phyloP scores from a whole-genome alignment of 495 filamentous ascomycete species.

The Neurospora cerealis region DNA sequence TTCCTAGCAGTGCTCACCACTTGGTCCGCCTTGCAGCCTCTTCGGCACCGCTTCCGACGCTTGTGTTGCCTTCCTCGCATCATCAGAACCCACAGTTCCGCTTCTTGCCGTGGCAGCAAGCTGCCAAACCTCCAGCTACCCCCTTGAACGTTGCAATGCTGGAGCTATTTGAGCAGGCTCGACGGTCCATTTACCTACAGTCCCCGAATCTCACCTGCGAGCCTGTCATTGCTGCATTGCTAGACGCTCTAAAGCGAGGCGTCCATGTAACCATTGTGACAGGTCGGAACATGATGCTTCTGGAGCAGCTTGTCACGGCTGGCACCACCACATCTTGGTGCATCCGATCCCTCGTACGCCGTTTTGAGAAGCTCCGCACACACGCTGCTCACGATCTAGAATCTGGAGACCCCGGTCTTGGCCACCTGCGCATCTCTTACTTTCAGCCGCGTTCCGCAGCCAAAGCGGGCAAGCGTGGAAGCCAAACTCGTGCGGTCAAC shows the following conservation, averaged over 20 bases:
- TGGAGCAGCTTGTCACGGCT: constrained; percentile 64
- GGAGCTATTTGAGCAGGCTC: constrained; percentile 40
- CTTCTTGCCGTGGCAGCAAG: constrained; percentile 32
- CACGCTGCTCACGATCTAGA: constrained; percentile 15
- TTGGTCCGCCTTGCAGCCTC: not conserved
- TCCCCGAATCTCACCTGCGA: constrained; percentile 61
- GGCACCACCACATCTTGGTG: constrained; percentile 54
- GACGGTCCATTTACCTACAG: constrained; percentile 48
- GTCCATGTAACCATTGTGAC: constrained; percentile 55
- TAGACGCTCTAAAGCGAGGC: constrained; percentile 45
- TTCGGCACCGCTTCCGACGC: constrained; percentile 26
- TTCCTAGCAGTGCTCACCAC: constrained; percentile 10
- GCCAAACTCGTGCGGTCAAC: not conserved
- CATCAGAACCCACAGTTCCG: constrained; percentile 50
- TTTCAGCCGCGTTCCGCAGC: constrained; percentile 22
- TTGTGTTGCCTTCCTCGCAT: constrained; percentile 60
- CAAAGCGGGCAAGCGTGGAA: not conserved
- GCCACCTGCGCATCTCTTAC: constrained; percentile 39
- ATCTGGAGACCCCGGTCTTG: constrained; percentile 18
- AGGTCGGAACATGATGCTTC: constrained; percentile 54
- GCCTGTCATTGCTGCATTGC: constrained; percentile 44
- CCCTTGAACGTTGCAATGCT: constrained; percentile 58
- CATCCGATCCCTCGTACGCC: constrained; percentile 41
- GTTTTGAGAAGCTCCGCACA: constrained; percentile 24
- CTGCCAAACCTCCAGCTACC: constrained; percentile 44